Evolutionary conservation across 768 basidiomycete genomes (phyloP).

Genomic region (Rossbeevera mucosa): DNA sequence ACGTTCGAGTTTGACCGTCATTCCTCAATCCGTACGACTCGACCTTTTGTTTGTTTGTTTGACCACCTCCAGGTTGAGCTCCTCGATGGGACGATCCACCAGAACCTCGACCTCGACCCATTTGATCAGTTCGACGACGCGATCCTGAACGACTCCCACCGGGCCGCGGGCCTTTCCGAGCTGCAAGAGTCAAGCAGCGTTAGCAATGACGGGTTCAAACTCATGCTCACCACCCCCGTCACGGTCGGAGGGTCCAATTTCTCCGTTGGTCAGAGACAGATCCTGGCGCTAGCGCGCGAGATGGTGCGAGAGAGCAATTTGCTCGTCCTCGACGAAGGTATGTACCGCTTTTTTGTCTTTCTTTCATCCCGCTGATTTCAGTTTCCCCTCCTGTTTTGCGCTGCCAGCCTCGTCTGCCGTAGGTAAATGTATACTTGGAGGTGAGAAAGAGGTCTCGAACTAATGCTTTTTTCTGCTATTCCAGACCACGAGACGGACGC

Average conservation of each 20-base stretch:
- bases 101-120: conserved; percentile 49
- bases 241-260: conserved; percentile 34
- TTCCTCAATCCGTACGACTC: conserved; percentile 34
- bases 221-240: conserved; percentile 44
- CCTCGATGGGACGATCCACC: conserved; percentile 41
- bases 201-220: conserved; percentile 2
- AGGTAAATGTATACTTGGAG: background rate
- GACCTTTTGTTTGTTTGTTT: background rate
- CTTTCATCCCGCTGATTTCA: background rate
- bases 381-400: too few species aligned
- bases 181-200: conserved; percentile 26
- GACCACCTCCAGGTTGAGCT: conserved; percentile 30
- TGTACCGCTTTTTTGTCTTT: background rate
- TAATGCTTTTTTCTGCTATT: background rate
- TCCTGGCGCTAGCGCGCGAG: conserved; percentile 40
- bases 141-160: conserved; percentile 36
- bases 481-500: conserved; percentile 8
- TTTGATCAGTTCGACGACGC: conserved; percentile 46
- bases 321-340: conserved; percentile 43
- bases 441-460: too few species aligned
- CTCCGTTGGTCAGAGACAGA: conserved; percentile 45
- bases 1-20: conserved; percentile 57
- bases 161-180: conserved; percentile 35
- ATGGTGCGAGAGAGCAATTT: conserved; percentile 42
- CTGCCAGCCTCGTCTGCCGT: conserved; percentile 9